These are phyloP conservation scores for Malania oleifera DNA, from an alignment of 164 flowering plant species.

Conservation along the genomic window DNA sequence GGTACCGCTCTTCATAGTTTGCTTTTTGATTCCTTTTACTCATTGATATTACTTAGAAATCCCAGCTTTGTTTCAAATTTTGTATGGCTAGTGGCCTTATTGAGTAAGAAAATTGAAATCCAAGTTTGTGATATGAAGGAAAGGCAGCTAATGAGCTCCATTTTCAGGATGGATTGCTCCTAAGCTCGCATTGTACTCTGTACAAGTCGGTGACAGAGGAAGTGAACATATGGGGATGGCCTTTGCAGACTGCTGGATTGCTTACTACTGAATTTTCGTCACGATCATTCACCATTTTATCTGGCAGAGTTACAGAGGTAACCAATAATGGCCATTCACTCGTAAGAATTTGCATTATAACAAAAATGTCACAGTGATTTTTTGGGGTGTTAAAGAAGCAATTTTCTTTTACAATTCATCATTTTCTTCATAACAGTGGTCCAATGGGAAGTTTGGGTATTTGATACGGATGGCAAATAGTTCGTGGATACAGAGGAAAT, in stretches of 20 bases:
- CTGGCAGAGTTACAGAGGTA: conserved; percentile 82
- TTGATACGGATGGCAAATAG: conserved; percentile 32
- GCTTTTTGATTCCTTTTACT: too few relatives aligned
- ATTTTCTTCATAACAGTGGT: conserved; percentile 42
- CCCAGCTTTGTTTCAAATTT: too few relatives aligned
- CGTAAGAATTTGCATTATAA: too few relatives aligned
- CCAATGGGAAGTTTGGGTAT: conserved; percentile 33
- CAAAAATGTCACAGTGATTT: background rate
- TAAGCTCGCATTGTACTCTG: conserved; percentile 47
- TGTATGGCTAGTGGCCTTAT: too few relatives aligned
- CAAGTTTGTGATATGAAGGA: background rate
- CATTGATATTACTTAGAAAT: too few relatives aligned
- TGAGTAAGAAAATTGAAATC: background rate
- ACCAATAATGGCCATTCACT: background rate
- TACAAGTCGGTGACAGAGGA: conserved; percentile 61
- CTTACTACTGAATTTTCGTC: conserved; percentile 51
- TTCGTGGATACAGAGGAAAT: conserved; percentile 60
- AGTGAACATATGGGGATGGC: conserved; percentile 92
- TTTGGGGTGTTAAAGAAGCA: background rate
- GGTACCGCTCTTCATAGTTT: conserved; percentile 26
- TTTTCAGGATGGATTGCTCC: conserved; percentile 55
- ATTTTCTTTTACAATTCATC: background rate
- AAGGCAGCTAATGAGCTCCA: background rate
- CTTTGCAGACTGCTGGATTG: conserved; percentile 77
- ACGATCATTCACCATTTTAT: conserved; percentile 51